Base-by-base conservation (phyloP, 805 yeast species). In the Yamadazyma sp. region DNA sequence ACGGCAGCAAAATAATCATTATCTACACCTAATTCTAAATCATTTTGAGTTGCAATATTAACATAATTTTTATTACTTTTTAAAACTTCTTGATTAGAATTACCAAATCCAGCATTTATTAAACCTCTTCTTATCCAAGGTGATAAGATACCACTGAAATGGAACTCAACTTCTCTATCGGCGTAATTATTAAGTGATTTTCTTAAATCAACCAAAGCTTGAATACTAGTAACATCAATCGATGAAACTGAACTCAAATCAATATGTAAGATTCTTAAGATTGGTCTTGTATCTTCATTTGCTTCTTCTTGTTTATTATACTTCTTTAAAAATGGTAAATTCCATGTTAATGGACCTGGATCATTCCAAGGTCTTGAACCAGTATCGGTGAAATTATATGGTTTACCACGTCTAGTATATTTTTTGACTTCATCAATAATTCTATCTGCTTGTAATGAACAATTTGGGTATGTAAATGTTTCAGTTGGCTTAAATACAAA, bases 291-390 rank as follows among this genome's bases (percentile, higher is more conserved):
- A 45, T 83, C 64, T 7, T 48, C 55, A 4, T 40, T 48, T 6
- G 15, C 31, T 32, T 42, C 40, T 6, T 39, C 43, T 15, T 15
- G 27, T 12, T 30, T 23, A 4, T 33, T 24, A 17, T 48, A 39
- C 33, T 39, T 30, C 27, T 48, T 46, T 13, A 43, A n/a, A 40
- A 55, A 61, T 12, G 62, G 65, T 8, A 66, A 47, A 5, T 48
- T 57, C 55, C 67, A 60, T 29, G 51, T 55, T 42, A 71, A 61
- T 26, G 72, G 85, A 44, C 94, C 94, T 12, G 88, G 88, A 52
- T 88, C 91, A 55, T 88, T 88, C 95, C 96, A 89, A 13, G 95
- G 89, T 44, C 88, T 74, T 38, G 82, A 81, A 27, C 83, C 78
- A n/a, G 64, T 45, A 29, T 56, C 56, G 1, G 52, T 42, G 19